Percentiles rank a stretch among this genome's conserved stretches.
Evolutionary conservation across 805 yeast species (phyloP).

Genomic region (Saturnispora gosingensis): DNA sequence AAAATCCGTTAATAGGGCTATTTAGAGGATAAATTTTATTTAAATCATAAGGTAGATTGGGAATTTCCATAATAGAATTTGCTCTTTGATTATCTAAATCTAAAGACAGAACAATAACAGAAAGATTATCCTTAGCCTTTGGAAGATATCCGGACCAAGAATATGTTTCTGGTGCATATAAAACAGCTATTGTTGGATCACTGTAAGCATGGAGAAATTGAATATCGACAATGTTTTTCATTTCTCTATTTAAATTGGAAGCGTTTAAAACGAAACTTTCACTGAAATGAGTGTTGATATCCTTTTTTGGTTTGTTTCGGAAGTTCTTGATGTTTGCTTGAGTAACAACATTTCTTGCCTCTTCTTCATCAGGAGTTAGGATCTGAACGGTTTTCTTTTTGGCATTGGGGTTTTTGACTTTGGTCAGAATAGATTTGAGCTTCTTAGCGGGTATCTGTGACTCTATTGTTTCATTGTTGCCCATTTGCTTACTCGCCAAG

Average conservation of each 20-base stretch:
- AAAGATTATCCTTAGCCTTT: conserved; percentile 50
- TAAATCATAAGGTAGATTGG: conserved; percentile 66
- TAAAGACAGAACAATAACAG: conserved; percentile 55
- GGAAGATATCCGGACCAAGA: conserved; percentile 77
- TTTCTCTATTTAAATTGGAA: conserved; percentile 43
- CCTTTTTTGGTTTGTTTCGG: conserved; percentile 3
- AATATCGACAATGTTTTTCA: conserved; percentile 59
- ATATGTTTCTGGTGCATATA: conserved; percentile 25
- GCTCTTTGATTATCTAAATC: conserved; percentile 50
- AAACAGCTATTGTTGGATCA: conserved; percentile 57
- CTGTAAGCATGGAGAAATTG: conserved; percentile 65
- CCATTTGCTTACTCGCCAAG: neutral
- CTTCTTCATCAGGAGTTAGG: conserved; percentile 4
- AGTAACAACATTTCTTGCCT: conserved; percentile 1
- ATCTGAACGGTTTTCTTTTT: conserved; percentile 3
- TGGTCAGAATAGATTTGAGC: conserved; percentile 4
- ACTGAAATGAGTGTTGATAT: conserved; percentile 23
- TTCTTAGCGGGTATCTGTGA: conserved; percentile 3
- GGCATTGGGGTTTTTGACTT: neutral
- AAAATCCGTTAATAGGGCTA: conserved; percentile 58
- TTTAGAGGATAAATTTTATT: conserved; percentile 55
- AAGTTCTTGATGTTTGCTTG: neutral
- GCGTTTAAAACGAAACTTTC: conserved; percentile 55
- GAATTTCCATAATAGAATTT: conserved; percentile 57
- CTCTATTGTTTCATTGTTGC: neutral